Conservation (phyloP, 129 eudicot genomes). For the carrot (Daucus carota) region DH1_v3.0 NC_030386.2:21145501-21146000, state of each 20-base stretch:
- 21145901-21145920: too few species aligned
- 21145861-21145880: neutral
- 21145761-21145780: neutral
- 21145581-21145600: conserved; percentile 58
- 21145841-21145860: neutral
- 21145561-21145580: conserved; percentile 76
- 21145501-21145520: neutral
- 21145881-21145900: too few species aligned
- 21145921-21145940: neutral
- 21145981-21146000: neutral
- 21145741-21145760: neutral
- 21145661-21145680: conserved; percentile 2
- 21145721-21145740: neutral
- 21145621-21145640: conserved; percentile 65
- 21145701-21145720: neutral
- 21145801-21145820: neutral
- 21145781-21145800: neutral
- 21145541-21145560: conserved; percentile 87
- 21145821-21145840: neutral
- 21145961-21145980: neutral
- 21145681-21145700: conserved; percentile 14
- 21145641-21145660: conserved; percentile 94
- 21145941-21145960: neutral
- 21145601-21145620: conserved; percentile 75
- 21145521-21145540: neutral